These are phyloP conservation scores for Cerioporus squamosus DNA, from an alignment of 1,284 basidiomycete species.

Conservation along the genomic window DNA sequence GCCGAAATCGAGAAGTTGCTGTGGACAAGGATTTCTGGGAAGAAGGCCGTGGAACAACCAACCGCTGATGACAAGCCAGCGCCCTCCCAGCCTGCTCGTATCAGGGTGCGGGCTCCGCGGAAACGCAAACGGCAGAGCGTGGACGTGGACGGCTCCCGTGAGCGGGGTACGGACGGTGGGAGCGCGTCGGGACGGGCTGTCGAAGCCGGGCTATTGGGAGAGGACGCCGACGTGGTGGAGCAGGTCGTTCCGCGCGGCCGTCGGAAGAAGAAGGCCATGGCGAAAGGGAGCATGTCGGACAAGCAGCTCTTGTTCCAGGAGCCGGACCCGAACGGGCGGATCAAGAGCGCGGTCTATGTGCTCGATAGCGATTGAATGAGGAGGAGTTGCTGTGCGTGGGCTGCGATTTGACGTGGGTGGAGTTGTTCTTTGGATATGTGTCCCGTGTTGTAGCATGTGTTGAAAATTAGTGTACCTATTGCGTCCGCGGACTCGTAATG, in stretches of 20 bases:
- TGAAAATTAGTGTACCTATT: too few relatives aligned
- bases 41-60: not conserved
- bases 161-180: not conserved
- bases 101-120: not conserved
- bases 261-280: not conserved
- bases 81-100: not conserved
- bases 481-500: too few relatives aligned
- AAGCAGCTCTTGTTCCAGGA: slow-evolving; percentile 15
- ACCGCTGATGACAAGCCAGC: not conserved
- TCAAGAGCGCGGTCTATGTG: slow-evolving; percentile 31
- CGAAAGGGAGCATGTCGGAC: slow-evolving; percentile 11
- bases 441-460: not conserved
- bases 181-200: not conserved
- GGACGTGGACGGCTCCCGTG: not conserved
- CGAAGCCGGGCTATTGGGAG: not conserved
- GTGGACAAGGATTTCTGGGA: slow-evolving; percentile 28
- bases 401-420: not conserved
- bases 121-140: not conserved
- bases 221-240: slow-evolving; percentile 7
- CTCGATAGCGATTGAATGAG: slow-evolving; percentile 27
- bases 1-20: slow-evolving; percentile 34
- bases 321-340: slow-evolving; percentile 19
- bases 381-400: not conserved
- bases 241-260: slow-evolving; percentile 3
- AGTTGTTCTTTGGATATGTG: not conserved